Evolutionary conservation across 23 red algal species (phyloP), one percentile per base, ranked within the genome.

Genomic region (Gracilaria domingensis): DNA sequence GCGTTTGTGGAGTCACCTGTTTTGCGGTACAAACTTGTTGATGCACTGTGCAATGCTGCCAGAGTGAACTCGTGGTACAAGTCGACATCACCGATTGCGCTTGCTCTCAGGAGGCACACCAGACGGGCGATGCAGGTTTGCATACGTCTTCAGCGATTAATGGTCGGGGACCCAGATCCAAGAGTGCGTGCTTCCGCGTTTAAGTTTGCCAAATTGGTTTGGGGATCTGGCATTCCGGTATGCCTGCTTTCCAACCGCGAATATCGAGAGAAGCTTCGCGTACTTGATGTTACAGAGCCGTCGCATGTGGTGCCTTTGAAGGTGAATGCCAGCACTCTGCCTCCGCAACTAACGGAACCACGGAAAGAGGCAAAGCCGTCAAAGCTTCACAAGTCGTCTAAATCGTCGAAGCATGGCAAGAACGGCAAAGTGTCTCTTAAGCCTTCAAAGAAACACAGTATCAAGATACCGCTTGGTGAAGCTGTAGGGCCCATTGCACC

Each of bases 151-250:
- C 66, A 78, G 38, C 51, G 61, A 58, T 44, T 92, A 33, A 73
- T 60, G 8, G 79, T 92, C 14, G 88, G 35, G 45, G 88, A 92
- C 32, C n/a, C 64, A 25, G 88, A 92, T 73, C 66, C 55, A 6
- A 71, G 88, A 55, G 88, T 92, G 12, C 39, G 88, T 42, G 47
- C 77, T 21, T 54, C 76, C 17, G 88, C 88, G 20, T 39, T 92
- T 12, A 35, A 28, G 8, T 71, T 92, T 69, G 53, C 88, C 37
- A 83, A 83, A 48, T n/a, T 83, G 3, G 88, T 67, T 8, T 92
- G 88, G 88, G 88, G 88, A 40, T 25, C 79, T 25, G 88, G 76
- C 12, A 66, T 92, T 49, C 88, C 88, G 6, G 77, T 83, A 12
- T 92, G 88, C 39, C 66, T 92, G 50, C 65, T 82, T 25, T 33